phyloP scores from a whole-genome alignment of 345 rosid species.

The Melaleuca alternifolia region DNA sequence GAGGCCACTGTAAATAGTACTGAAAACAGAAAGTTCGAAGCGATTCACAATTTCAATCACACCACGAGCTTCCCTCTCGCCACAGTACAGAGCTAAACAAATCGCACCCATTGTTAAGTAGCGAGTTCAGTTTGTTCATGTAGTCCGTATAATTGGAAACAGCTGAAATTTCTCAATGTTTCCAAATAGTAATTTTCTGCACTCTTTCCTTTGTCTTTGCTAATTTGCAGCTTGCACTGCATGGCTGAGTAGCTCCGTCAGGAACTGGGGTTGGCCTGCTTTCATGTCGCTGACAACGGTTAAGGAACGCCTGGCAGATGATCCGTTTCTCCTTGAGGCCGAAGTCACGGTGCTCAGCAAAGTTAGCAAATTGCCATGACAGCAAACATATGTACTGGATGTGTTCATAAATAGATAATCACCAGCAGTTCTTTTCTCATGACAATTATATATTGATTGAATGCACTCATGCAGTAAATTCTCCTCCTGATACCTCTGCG shows the following conservation, averaged over 20 bases:
- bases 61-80: neutral
- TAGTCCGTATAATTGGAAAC: accelerated
- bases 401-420: neutral
- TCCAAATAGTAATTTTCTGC: neutral
- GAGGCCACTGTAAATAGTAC: neutral
- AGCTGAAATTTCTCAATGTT: neutral
- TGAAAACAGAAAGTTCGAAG: neutral
- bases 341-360: neutral
- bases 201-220: neutral
- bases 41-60: neutral
- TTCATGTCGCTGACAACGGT: neutral
- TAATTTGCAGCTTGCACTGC: neutral
- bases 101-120: neutral
- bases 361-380: neutral
- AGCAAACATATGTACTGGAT: neutral
- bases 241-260: neutral
- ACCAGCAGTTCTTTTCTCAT: neutral
- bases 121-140: neutral
- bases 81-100: neutral
- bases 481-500: neutral
- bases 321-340: neutral
- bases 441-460: neutral
- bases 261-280: accelerated
- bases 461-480: neutral
- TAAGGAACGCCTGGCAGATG: accelerated